Evolutionary conservation across 73 alveolate genomes (phyloP), one percentile per base, ranked within the genome.

Genomic region (Paramecium sexaurelia): DNA sequence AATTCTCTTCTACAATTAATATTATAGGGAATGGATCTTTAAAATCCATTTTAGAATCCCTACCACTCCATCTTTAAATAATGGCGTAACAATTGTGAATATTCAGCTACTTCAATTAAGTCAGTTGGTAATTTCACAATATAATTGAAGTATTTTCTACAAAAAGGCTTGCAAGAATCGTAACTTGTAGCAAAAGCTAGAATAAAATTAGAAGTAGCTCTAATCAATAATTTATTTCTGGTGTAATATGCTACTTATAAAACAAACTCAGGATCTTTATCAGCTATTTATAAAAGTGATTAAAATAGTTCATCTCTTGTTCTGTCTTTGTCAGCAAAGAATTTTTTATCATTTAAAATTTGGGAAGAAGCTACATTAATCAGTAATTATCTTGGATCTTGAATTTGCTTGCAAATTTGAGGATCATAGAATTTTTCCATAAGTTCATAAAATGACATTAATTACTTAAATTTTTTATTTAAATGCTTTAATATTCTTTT

Each of bases 141-240:
- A 8, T 61, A 27, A 19, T 75, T 43, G 66, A 93, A 93, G 55
- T 91, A 93, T 84, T 78, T 71, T 55, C 92, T 84, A 56, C 92
- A 89, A 39, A 17, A 73, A 6, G 96, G 96, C 29, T 47, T 73
- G 7, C 91, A 33, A 19, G 51, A 9, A 29, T 93, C 87, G 22
- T 91, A 35, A 37, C 68, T 32, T 15, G 93, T 92, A 92, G 93
- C 92, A 61, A 88, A 89, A 6, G 95, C 94, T 27, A 78, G 19
- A n/a, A 93, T 55, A 19, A 91, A 93, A 83, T 93, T 93, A 39
- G 96, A 8, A 32, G 93, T 69, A 17, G 94, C 55, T 73, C 95
- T 84, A 84, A 92, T 20, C 84, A 67, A 67, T 35, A 93, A 95
- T 32, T 92, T 69, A 43, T 89, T 89, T 55, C 96, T 95, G 7